These are phyloP conservation scores for Passalora sequoiae DNA, from an alignment of 2,329 filamentous ascomycete species.

Conservation along the genomic window DNA sequence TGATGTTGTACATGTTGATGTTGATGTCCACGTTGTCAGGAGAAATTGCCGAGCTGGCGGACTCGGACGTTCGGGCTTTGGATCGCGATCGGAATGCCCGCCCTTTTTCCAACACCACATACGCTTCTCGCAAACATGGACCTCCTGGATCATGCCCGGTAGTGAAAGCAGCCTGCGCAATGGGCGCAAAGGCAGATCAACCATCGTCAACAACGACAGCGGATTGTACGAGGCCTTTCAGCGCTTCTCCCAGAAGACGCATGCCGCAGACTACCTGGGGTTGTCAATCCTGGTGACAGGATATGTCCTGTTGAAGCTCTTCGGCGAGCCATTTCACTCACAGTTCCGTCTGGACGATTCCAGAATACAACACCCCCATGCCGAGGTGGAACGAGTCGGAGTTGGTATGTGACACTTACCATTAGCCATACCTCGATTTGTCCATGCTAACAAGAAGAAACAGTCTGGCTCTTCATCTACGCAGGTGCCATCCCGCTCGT, in stretches of 20 bases:
- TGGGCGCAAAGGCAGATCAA: neutral
- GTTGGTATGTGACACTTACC: constrained; percentile 53
- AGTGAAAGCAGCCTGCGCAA: constrained; percentile 3
- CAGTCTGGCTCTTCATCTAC: constrained; percentile 72
- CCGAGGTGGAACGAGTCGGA: constrained; percentile 74
- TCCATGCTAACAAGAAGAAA: constrained; percentile 1
- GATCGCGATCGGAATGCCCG: too few species aligned
- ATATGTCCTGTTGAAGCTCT: constrained; percentile 59
- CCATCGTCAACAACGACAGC: constrained; percentile 6
- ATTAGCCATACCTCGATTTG: neutral
- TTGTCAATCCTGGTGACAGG: constrained; percentile 63
- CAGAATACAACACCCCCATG: constrained; percentile 79
- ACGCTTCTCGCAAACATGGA: neutral
- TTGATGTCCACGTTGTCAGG: too few species aligned
- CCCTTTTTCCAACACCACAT: too few species aligned
- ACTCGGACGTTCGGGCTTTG: too few species aligned
- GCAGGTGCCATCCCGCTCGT: constrained; percentile 66
- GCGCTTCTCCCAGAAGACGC: constrained; percentile 58
- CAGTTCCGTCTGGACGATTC: constrained; percentile 88
- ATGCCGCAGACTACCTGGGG: constrained; percentile 83
- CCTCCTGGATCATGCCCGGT: constrained; percentile 1
- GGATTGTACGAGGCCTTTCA: constrained; percentile 18
- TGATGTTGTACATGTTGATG: too few species aligned
- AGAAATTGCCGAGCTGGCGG: too few species aligned
- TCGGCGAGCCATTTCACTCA: constrained; percentile 82